A percentile compares a stretch with the other conserved stretches of the same genome.
These are phyloP conservation scores for Glycine latifolia DNA, from an alignment of 306 rosid genomes.

Conservation along the genomic window DNA sequence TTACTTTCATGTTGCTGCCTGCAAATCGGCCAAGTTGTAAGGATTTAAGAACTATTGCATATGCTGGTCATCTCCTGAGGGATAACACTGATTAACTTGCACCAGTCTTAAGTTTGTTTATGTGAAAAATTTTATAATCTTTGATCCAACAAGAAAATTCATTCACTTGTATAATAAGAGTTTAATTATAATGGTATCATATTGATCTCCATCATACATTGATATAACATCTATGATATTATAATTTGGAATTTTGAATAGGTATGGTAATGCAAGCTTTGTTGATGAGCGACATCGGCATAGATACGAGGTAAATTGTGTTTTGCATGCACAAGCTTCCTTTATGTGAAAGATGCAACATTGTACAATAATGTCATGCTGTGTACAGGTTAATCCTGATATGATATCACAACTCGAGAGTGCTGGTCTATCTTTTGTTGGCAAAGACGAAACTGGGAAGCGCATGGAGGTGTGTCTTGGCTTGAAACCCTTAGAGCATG, in stretches of 20 bases:
- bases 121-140: background rate
- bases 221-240: conserved; percentile 9
- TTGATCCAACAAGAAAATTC: background rate
- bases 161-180: background rate
- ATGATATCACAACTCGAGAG: conserved; percentile 72
- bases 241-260: conserved; percentile 38
- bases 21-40: conserved; percentile 88
- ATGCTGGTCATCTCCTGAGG: conserved; percentile 22
- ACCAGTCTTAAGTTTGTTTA: background rate
- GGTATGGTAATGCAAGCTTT: conserved; percentile 66
- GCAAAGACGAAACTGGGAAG: conserved; percentile 74
- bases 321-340: conserved; percentile 29
- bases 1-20: conserved; percentile 63
- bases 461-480: conserved; percentile 78
- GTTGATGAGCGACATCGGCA: conserved; percentile 85
- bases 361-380: conserved; percentile 13
- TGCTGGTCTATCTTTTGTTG: conserved; percentile 81
- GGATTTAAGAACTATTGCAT: conserved; percentile 41
- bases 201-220: background rate
- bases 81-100: conserved; percentile 6
- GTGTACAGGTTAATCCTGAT: conserved; percentile 81
- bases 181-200: background rate
- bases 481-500: background rate
- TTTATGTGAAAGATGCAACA: conserved; percentile 5
- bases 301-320: conserved; percentile 74